Evolutionary conservation across 2,329 filamentous ascomycete genomes (phyloP).

Genomic region (Arthroderma uncinatum): DNA sequence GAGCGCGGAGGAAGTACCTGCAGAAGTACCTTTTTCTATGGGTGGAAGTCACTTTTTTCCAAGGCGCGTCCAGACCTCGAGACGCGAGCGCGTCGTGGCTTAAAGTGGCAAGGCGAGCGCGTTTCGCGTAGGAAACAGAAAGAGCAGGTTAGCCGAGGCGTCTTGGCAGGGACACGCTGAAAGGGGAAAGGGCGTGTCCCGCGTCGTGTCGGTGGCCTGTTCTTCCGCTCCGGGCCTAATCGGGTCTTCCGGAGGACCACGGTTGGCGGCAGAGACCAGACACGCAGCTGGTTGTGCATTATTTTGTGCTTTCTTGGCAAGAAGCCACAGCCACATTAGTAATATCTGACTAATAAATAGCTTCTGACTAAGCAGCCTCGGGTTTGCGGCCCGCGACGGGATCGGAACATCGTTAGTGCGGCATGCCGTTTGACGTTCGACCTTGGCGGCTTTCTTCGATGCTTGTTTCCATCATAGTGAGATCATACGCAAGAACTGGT

Average conservation of each 20-base stretch:
- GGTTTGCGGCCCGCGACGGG: no score
- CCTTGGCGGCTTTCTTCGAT: neutral
- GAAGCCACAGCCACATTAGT: no score
- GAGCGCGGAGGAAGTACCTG: conserved; percentile 10
- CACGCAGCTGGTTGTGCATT: neutral
- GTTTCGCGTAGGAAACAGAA: conserved; percentile 10
- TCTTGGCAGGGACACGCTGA: conserved; percentile 8
- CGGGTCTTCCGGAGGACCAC: neutral
- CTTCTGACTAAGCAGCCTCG: neutral
- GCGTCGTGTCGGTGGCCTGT: neutral
- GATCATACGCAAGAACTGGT: neutral
- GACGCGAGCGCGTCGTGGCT: neutral
- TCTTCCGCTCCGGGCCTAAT: neutral
- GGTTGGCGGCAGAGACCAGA: neutral
- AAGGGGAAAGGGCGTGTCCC: neutral
- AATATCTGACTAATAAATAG: neutral
- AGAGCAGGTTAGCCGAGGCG: neutral
- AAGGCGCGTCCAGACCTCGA: neutral
- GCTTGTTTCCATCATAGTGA: neutral
- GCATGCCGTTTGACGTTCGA: neutral
- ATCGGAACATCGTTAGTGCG: neutral
- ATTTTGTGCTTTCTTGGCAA: neutral
- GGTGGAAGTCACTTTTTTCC: conserved; percentile 1
- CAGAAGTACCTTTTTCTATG: conserved; percentile 17
- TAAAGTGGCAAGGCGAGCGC: conserved; percentile 17